Evolutionary conservation across 805 yeast genomes (phyloP), one percentile per base, ranked within the genome.

Genomic region (Myxozyma neotropica): DNA sequence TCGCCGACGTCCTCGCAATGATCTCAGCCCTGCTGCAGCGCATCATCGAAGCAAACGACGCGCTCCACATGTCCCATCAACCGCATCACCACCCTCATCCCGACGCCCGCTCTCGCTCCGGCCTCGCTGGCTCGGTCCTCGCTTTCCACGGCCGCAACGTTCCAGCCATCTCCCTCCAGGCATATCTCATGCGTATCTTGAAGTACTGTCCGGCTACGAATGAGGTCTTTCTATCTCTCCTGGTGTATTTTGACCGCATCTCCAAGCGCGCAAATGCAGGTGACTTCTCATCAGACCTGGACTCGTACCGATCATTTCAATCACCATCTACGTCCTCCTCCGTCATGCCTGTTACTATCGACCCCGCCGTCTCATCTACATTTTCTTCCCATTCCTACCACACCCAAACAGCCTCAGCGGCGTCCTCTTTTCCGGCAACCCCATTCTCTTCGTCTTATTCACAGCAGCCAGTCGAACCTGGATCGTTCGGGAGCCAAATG

Each of bases 151-250:
- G 99, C 17, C 85, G 96, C 59, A 95, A 93, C 71, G 86, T 94
- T 8, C 99, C 99, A 0, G 96, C 95, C n/a, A 94, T 94, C 55
- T 83, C 92, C 12, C 80, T 94, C 49, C 91, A 90, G 69, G 94
- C 96, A 21, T 94, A 94, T 72, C 79, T 94, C 60, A 82, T 89
- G 44, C 84, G 99, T 70, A 93, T 94, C 29, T 82, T 93, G 72
- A 93, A 93, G 74, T 94, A 94, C 75, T 94, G 99, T 73, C 98
- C 99, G 0, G 94, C 94, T n/a, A 92, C 99, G 1, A 93, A 93
- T 74, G 98, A 94, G 72, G 98, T 94, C 35, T 94, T 92, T 73
- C 76, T 94, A 49, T 86, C 96, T 39, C 75, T 94, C 36, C 78
- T 94, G 68, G 97, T 94, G 31, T 94, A 94, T 73, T 91, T 94